These are phyloP conservation scores for Vigna mungo DNA, from an alignment of 306 rosid species.

Conservation along the genomic window DNA sequence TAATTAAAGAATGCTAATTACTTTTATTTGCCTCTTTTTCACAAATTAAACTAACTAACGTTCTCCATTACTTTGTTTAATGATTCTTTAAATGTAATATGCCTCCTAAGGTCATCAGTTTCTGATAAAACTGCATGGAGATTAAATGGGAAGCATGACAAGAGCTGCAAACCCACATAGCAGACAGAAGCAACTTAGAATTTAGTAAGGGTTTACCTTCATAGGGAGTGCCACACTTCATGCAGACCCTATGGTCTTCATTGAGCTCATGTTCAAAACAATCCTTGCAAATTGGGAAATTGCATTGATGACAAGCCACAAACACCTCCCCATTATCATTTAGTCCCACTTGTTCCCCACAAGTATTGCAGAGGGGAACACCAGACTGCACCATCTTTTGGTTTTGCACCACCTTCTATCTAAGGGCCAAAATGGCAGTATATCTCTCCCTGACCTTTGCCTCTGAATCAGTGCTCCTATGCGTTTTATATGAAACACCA, in stretches of 20 bases:
- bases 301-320: slow-evolving; percentile 80
- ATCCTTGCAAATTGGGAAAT: slow-evolving; percentile 77
- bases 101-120: neutral
- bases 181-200: slow-evolving; percentile 1
- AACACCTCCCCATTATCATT: slow-evolving; percentile 74
- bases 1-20: neutral
- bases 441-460: slow-evolving; percentile 33
- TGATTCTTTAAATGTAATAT: slow-evolving; percentile 1
- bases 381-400: slow-evolving; percentile 71
- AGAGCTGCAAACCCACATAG: slow-evolving; percentile 2
- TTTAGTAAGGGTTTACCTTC: slow-evolving; percentile 52
- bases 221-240: slow-evolving; percentile 77
- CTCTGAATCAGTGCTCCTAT: slow-evolving; percentile 29
- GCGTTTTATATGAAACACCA: slow-evolving; percentile 56
- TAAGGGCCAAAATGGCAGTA: slow-evolving; percentile 33
- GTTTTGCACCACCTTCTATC: slow-evolving; percentile 22
- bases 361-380: slow-evolving; percentile 72
- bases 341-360: slow-evolving; percentile 76
- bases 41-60: neutral
- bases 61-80: slow-evolving; percentile 12
- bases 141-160: neutral
- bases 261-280: slow-evolving; percentile 69
- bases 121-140: neutral
- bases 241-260: slow-evolving; percentile 71
- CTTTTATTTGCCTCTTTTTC: slow-evolving; percentile 3